phyloP scores from a whole-genome alignment of 2,329 filamentous ascomycete species.

The Macrophomina pseudophaseolina region DNA sequence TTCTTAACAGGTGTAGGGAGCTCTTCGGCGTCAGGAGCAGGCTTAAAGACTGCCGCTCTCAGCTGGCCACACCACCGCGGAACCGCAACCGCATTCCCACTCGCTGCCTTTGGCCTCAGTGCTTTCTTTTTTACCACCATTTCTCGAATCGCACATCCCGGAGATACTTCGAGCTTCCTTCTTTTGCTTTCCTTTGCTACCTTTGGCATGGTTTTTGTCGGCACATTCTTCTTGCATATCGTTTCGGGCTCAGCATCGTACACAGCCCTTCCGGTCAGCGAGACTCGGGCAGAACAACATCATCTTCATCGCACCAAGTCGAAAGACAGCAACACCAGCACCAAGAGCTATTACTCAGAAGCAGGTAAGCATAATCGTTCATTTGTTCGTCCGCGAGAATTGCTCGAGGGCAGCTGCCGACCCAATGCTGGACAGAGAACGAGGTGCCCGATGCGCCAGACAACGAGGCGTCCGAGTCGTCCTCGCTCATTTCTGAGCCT shows the following conservation, averaged over 20 bases:
- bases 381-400: conserved; percentile 15
- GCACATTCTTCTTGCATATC: conserved; percentile 85
- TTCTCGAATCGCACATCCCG: conserved; percentile 77
- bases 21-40: conserved; percentile 86
- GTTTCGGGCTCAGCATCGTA: conserved; percentile 64
- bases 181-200: conserved; percentile 82
- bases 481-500: conserved; percentile 76
- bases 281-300: conserved; percentile 46
- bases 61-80: conserved; percentile 93
- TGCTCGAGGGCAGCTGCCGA: conserved; percentile 25
- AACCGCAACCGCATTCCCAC: conserved; percentile 89
- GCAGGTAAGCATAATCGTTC: conserved; percentile 64
- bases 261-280: conserved; percentile 58
- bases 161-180: conserved; percentile 81
- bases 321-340: conserved; percentile 49
- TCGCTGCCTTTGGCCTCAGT: conserved; percentile 91
- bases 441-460: conserved; percentile 18
- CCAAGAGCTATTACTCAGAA: conserved; percentile 55
- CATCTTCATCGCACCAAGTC: conserved; percentile 53
- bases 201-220: conserved; percentile 72
- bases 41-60: conserved; percentile 85
- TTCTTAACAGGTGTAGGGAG: conserved; percentile 87
- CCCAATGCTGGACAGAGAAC: conserved; percentile 18
- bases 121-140: conserved; percentile 94
- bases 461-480: conserved; percentile 71